Evolutionary conservation across 2,329 filamentous ascomycete species (phyloP).

Genomic region (Shiraia bambusicola): DNA sequence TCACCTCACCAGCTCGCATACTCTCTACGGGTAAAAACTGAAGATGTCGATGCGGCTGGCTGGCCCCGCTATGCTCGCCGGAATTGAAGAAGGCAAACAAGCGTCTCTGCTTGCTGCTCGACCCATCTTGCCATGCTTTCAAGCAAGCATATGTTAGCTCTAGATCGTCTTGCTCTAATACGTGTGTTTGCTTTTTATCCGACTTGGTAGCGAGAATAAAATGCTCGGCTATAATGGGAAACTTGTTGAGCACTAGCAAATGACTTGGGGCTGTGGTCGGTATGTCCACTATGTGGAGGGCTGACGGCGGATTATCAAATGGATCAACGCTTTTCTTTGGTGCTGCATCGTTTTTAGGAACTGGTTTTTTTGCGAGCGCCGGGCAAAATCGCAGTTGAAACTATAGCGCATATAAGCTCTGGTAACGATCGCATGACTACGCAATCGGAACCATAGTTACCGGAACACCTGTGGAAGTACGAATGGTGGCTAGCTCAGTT

Average conservation of each 20-base stretch:
- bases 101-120: conserved; percentile 35
- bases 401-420: conserved; percentile 45
- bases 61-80: conserved; percentile 67
- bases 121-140: conserved; percentile 52
- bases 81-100: conserved; percentile 72
- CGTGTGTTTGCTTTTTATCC: conserved; percentile 64
- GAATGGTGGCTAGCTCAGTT: conserved; percentile 44
- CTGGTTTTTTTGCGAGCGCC: conserved; percentile 66
- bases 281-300: conserved; percentile 58
- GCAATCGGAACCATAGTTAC: conserved; percentile 30
- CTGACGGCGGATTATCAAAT: conserved; percentile 61
- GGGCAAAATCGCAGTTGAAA: conserved; percentile 75
- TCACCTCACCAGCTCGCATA: conserved; percentile 55
- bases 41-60: conserved; percentile 70
- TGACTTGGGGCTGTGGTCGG: conserved; percentile 51
- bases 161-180: conserved; percentile 63
- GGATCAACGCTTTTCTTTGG: conserved; percentile 53
- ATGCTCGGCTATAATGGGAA: conserved; percentile 69
- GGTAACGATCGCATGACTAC: not conserved
- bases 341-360: conserved; percentile 41
- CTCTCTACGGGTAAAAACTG: conserved; percentile 67
- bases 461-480: conserved; percentile 40
- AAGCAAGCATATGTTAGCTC: conserved; percentile 64
- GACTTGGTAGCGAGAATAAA: conserved; percentile 69
- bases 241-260: conserved; percentile 72